A percentile compares a stretch with the other conserved stretches of the same genome.
Evolutionary conservation across 2,329 filamentous ascomycete genomes (phyloP).

Genomic region (Endothia cerciana): DNA sequence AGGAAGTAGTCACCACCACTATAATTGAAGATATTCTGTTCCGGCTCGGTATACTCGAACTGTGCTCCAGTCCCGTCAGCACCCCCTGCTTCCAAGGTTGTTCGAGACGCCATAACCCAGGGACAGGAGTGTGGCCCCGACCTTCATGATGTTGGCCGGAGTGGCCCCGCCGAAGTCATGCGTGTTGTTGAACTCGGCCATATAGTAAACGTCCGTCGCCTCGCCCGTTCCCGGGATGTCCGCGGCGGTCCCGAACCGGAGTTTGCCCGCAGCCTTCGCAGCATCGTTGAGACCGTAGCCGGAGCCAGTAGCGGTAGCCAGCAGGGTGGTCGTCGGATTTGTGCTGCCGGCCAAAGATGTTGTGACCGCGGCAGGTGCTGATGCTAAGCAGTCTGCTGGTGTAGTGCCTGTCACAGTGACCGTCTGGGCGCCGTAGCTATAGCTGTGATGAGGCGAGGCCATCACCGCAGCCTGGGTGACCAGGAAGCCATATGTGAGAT

Average conservation of each 20-base stretch:
- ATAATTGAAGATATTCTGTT: constrained; percentile 62
- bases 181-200: constrained; percentile 14
- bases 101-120: not conserved
- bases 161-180: constrained; percentile 14
- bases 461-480: constrained; percentile 1
- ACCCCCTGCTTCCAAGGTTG: too few relatives aligned
- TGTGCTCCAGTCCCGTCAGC: not conserved
- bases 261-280: constrained; percentile 8
- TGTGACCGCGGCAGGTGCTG: not conserved
- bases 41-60: constrained; percentile 55
- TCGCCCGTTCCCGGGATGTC: constrained; percentile 12
- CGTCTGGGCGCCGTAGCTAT: not conserved
- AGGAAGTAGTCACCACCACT: constrained; percentile 58
- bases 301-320: constrained; percentile 7
- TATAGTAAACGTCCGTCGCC: not conserved
- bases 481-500: not conserved
- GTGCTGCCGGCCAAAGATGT: not conserved
- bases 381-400: not conserved
- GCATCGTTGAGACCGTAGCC: constrained; percentile 14
- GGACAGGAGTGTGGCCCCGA: not conserved
- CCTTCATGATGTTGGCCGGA: constrained; percentile 19
- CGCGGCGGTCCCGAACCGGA: constrained; percentile 16
- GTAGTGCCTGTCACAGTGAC: constrained; percentile 7
- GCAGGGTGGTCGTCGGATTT: constrained; percentile 4
- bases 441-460: not conserved